Conservation (phyloP, 371 early-diverging fungal genomes). For the Dichotomocladium elegans region DNA sequence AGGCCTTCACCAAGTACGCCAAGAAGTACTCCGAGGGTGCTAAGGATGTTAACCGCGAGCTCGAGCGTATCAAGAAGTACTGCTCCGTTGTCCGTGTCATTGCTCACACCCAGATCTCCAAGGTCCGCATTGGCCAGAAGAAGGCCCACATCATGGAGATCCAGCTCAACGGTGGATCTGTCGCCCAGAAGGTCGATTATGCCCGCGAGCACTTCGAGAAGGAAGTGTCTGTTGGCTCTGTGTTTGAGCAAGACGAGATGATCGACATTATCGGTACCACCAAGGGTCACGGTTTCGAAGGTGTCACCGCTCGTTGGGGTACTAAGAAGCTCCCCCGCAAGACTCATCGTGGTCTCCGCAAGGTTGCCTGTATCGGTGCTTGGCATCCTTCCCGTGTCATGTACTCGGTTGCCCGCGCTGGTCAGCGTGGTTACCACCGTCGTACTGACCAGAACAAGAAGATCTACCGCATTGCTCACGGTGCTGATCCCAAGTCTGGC, state of each 20-base stretch:
- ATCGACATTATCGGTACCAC: slow-evolving; percentile 99
- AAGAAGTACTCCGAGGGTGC: slow-evolving; percentile 92
- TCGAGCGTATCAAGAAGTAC: slow-evolving; percentile 99
- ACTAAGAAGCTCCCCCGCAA: slow-evolving; percentile 99
- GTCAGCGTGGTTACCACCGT: slow-evolving; percentile 99
- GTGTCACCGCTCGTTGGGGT: slow-evolving; percentile 99
- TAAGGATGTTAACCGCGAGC: slow-evolving; percentile 88
- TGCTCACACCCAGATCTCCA: slow-evolving; percentile 97
- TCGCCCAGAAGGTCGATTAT: slow-evolving; percentile 98
- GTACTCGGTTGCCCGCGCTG: slow-evolving; percentile 99
- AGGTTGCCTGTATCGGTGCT: slow-evolving; percentile 99
- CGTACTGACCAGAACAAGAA: slow-evolving; percentile 99
- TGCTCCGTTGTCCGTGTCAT: slow-evolving; percentile 98
- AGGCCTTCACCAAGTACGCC: slow-evolving; percentile 98
- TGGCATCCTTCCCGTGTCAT: slow-evolving; percentile 99
- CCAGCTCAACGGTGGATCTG: slow-evolving; percentile 99
- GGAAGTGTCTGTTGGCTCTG: slow-evolving; percentile 83
- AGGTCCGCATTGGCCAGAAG: slow-evolving; percentile 95
- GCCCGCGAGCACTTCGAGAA: slow-evolving; percentile 98
- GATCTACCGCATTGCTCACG: slow-evolving; percentile 98
- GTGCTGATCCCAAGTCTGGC: slow-evolving; percentile 81
- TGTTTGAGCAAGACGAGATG: slow-evolving; percentile 98
- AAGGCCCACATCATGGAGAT: slow-evolving; percentile 99
- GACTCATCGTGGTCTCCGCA: slow-evolving; percentile 99
- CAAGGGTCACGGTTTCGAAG: slow-evolving; percentile 99